These are phyloP conservation scores for Myxozyma vanderwaltii DNA, from an alignment of 805 yeast genomes.

Conservation along the genomic window DNA sequence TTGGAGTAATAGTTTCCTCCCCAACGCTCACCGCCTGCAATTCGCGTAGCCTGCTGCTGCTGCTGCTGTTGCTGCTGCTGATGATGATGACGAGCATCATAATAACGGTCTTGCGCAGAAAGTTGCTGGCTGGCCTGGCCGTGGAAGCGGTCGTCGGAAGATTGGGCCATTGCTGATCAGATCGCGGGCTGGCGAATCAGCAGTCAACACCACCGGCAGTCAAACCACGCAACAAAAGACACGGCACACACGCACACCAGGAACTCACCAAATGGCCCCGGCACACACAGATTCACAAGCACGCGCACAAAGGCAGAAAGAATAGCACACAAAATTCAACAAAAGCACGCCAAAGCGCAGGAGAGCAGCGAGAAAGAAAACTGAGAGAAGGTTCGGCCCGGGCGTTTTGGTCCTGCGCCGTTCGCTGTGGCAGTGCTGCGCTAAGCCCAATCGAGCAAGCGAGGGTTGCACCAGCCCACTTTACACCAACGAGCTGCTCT, in stretches of 20 bases:
- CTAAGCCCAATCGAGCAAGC: slow-evolving; percentile 4
- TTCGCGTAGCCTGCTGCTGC: slow-evolving; percentile 3
- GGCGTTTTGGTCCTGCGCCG: slow-evolving; percentile 20
- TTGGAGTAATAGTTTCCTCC: not conserved
- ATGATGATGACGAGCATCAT: not conserved
- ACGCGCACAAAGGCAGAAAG: no score
- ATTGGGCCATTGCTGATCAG: slow-evolving; percentile 13
- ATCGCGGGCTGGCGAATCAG: not conserved
- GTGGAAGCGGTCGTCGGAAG: not conserved
- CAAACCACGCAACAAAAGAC: no score
- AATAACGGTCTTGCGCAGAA: not conserved
- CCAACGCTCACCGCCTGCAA: not conserved
- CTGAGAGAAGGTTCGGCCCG: slow-evolving; percentile 10
- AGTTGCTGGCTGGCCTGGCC: not conserved
- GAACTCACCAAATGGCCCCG: not conserved
- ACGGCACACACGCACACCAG: no score
- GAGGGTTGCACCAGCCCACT: not conserved
- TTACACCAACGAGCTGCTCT: no score
- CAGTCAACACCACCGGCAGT: no score
- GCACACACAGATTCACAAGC: not conserved
- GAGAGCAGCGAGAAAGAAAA: slow-evolving; percentile 1
- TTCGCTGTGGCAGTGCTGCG: slow-evolving; percentile 12
- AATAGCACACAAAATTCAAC: no score
- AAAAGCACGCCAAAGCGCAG: not conserved
- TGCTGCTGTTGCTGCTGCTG: no score